These are phyloP conservation scores for Rhynchospora breviuscula DNA, from an alignment of 176 grass and related monocot species.

Conservation along the genomic window DNA sequence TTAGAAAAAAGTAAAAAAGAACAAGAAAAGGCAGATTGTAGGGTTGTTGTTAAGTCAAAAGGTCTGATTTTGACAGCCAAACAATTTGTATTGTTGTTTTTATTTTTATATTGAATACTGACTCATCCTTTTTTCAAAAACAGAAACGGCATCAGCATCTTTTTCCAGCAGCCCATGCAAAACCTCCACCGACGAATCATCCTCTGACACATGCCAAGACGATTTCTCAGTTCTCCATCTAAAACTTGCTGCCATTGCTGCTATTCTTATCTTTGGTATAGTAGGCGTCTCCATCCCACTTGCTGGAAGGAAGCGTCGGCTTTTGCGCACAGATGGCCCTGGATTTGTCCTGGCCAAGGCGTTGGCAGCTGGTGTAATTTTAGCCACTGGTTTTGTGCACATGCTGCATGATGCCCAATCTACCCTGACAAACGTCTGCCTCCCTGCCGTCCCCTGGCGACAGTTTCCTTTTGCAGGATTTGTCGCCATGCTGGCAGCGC, in stretches of 20 bases:
- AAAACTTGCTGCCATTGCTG: constrained; percentile 48
- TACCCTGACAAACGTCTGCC: constrained; percentile 51
- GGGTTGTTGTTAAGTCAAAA: not conserved
- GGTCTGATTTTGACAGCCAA: not conserved
- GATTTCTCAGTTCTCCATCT: constrained; percentile 42
- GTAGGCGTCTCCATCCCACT: constrained; percentile 57
- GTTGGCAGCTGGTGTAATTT: constrained; percentile 69
- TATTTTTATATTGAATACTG: not conserved
- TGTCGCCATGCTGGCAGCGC: constrained; percentile 68
- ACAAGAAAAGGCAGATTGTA: too few relatives aligned
- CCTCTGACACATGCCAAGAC: constrained; percentile 34
- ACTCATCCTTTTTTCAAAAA: not conserved
- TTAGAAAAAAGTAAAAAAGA: not conserved
- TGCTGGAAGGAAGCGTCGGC: constrained; percentile 38
- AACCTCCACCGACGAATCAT: not conserved
- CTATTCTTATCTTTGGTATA: constrained; percentile 46
- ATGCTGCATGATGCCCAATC: constrained; percentile 55
- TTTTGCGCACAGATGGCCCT: constrained; percentile 41
- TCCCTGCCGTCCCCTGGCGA: constrained; percentile 37
- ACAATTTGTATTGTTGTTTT: not conserved
- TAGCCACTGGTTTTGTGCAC: constrained; percentile 86
- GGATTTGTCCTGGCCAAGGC: constrained; percentile 51
- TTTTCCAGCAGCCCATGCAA: constrained; percentile 1
- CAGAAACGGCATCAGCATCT: constrained; percentile 12
- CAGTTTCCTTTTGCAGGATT: constrained; percentile 72